These are phyloP conservation scores for Lotmaria passim DNA, from an alignment of 208 protist species.

Conservation along the genomic window DNA sequence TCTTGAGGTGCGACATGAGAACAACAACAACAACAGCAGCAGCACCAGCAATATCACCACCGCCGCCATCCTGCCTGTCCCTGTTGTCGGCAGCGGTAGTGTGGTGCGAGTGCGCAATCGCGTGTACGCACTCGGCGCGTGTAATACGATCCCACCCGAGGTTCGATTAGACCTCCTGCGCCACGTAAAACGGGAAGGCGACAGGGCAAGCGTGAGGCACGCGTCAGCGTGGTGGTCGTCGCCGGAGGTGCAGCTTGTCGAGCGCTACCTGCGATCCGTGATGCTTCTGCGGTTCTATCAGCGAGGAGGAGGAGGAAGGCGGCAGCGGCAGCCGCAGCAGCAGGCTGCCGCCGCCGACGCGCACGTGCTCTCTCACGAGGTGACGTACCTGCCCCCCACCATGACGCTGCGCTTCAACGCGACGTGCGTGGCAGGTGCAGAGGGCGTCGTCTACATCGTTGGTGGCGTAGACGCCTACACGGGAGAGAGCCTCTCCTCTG, in stretches of 20 bases:
- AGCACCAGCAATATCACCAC: too few relatives aligned
- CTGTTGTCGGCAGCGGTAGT: conserved; percentile 42
- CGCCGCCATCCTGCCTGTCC: conserved; percentile 21
- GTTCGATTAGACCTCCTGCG: conserved; percentile 16
- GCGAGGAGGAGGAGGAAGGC: too few relatives aligned
- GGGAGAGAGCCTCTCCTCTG: conserved; percentile 22
- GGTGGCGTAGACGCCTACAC: conserved; percentile 24
- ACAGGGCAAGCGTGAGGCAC: background rate
- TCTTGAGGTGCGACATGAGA: background rate
- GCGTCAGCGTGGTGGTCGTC: background rate
- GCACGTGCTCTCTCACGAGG: conserved; percentile 7
- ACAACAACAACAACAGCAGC: too few relatives aligned
- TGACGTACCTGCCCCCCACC: background rate
- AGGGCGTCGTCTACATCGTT: conserved; percentile 31
- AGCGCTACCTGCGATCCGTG: conserved; percentile 21
- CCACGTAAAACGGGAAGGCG: background rate
- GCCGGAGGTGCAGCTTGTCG: background rate
- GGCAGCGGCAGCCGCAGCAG: too few relatives aligned
- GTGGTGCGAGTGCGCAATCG: conserved; percentile 33
- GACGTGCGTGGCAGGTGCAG: conserved; percentile 27
- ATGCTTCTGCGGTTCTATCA: conserved; percentile 14
- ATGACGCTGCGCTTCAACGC: conserved; percentile 42
- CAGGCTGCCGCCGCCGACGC: background rate
- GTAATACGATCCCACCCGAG: conserved; percentile 37
- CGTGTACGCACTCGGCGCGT: conserved; percentile 49